Conservation (phyloP, 495 filamentous ascomycete genomes). For the Copromyces sp. region DNA sequence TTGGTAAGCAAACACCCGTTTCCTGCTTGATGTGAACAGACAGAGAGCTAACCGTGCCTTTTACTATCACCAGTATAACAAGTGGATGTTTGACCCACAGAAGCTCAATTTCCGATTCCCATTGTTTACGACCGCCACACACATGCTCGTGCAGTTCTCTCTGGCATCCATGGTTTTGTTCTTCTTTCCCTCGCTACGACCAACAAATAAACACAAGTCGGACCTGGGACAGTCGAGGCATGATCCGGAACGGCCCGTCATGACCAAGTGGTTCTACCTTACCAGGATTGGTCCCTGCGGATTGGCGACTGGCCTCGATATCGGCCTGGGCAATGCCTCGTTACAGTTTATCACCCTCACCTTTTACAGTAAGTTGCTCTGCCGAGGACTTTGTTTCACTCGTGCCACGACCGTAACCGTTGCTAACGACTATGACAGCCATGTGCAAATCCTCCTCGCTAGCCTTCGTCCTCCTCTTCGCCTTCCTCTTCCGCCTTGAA, state of each 20-base stretch:
- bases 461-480: slow-evolving; percentile 91
- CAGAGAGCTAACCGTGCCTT: neutral
- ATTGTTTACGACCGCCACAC: slow-evolving; percentile 87
- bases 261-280: slow-evolving; percentile 86
- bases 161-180: slow-evolving; percentile 72
- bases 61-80: slow-evolving; percentile 67
- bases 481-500: slow-evolving; percentile 90
- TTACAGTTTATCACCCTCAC: slow-evolving; percentile 92
- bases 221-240: slow-evolving; percentile 40
- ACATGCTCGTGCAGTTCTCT: slow-evolving; percentile 94
- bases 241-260: slow-evolving; percentile 57
- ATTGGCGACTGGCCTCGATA: slow-evolving; percentile 86
- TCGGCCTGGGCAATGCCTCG: slow-evolving; percentile 92
- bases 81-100: slow-evolving; percentile 95
- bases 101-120: slow-evolving; percentile 88
- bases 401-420: slow-evolving; percentile 1
- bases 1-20: slow-evolving; percentile 50
- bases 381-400: neutral
- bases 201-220: slow-evolving; percentile 40
- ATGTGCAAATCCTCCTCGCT: slow-evolving; percentile 99
- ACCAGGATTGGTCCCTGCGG: slow-evolving; percentile 91
- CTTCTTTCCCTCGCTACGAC: slow-evolving; percentile 75
- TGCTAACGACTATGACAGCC: slow-evolving; percentile 35
- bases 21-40: neutral
- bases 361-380: slow-evolving; percentile 67